phyloP scores from a whole-genome alignment of 306 rosid genomes.

The Hylodesmum podocarpum region DNA sequence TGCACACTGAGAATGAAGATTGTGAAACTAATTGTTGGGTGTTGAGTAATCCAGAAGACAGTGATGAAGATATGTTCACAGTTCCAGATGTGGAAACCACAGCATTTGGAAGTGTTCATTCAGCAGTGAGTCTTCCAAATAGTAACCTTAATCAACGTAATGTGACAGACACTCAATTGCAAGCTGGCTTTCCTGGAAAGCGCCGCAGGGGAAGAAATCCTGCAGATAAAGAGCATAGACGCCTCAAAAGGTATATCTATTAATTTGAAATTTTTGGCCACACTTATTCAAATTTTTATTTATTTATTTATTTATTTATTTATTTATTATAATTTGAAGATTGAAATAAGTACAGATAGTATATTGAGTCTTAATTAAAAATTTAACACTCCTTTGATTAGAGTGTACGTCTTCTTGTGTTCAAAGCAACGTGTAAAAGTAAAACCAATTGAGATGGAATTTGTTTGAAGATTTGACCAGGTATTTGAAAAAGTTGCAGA shows the following conservation, averaged over 20 bases:
- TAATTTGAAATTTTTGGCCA: neutral
- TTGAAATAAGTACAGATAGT: too few relatives aligned
- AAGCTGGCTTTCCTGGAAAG: slow-evolving; percentile 33
- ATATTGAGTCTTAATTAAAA: neutral
- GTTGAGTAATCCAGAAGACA: slow-evolving; percentile 36
- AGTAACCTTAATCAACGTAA: slow-evolving; percentile 10
- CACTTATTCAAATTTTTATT: neutral
- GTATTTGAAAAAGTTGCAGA: neutral
- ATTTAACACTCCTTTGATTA: neutral
- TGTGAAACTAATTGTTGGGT: neutral
- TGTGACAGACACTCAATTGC: slow-evolving; percentile 16
- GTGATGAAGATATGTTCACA: slow-evolving; percentile 67
- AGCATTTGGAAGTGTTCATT: neutral
- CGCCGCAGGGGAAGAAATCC: slow-evolving; percentile 66
- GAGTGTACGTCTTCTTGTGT: neutral
- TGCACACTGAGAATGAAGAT: neutral
- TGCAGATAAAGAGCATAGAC: slow-evolving; percentile 57
- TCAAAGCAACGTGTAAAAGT: neutral
- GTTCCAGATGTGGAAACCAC: slow-evolving; percentile 54
- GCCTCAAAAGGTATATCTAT: slow-evolving; percentile 54
- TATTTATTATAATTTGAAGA: too few relatives aligned
- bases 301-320: too few relatives aligned
- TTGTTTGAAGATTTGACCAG: neutral
- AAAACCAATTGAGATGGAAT: neutral
- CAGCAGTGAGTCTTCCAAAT: slow-evolving; percentile 13